Evolutionary conservation across 2,329 filamentous ascomycete species (phyloP).

Genomic region (Didymella glomerata): DNA sequence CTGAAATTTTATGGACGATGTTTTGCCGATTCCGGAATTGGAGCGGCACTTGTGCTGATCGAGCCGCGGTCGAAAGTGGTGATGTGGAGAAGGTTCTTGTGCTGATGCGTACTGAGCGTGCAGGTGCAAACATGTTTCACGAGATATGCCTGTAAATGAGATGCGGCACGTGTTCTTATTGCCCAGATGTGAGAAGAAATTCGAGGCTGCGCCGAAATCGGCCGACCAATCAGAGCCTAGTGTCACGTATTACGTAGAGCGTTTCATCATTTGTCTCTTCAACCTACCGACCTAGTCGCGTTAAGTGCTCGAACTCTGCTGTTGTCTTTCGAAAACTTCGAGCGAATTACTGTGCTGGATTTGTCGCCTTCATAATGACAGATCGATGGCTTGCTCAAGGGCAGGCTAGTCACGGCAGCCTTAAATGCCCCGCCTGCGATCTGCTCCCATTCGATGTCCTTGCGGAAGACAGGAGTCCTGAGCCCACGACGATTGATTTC

Average conservation of each 20-base stretch:
- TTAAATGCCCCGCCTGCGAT: constrained; percentile 1
- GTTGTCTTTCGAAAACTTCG: neutral
- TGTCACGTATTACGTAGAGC: constrained; percentile 19
- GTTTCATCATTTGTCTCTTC: constrained; percentile 2
- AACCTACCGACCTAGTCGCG: neutral
- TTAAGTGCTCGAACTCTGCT: neutral
- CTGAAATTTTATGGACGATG: constrained; percentile 41
- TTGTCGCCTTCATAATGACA: neutral
- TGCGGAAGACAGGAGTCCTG: neutral
- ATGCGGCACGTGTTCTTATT: constrained; percentile 23
- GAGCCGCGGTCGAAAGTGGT: constrained; percentile 23
- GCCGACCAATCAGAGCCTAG: constrained; percentile 30
- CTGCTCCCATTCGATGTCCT: neutral
- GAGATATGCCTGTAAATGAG: constrained; percentile 19
- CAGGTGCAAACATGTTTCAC: constrained; percentile 28
- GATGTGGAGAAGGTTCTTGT: constrained; percentile 29
- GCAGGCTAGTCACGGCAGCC: neutral
- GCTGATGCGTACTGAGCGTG: constrained; percentile 29
- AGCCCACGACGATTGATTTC: neutral
- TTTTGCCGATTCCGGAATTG: constrained; percentile 45
- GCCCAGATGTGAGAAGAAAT: constrained; percentile 10
- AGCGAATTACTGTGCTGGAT: no score
- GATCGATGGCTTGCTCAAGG: neutral
- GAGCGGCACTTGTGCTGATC: constrained; percentile 29
- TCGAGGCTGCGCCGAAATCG: constrained; percentile 32